Percentiles rank a stretch among this genome's conserved stretches.
These are phyloP conservation scores for Geotrichum siamense DNA, from an alignment of 1,139 yeast species.

Conservation along the genomic window DNA sequence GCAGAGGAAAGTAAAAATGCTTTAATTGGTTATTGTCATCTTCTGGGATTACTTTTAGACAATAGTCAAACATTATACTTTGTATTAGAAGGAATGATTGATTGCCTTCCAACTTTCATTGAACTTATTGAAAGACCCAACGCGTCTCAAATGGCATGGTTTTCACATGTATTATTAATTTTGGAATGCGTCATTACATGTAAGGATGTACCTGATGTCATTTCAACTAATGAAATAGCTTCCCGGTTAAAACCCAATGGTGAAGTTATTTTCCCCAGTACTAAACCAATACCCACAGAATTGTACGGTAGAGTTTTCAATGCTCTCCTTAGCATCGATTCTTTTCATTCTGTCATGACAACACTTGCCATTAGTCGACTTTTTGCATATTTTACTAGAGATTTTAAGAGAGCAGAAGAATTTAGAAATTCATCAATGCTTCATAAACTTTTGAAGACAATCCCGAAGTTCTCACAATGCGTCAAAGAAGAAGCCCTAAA, in stretches of 20 bases:
- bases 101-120: constrained; percentile 32
- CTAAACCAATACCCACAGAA: constrained; percentile 30
- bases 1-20: constrained; percentile 29
- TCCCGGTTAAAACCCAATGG: constrained; percentile 3
- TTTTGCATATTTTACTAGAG: constrained; percentile 47
- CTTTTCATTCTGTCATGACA: constrained; percentile 40
- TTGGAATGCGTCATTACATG: constrained; percentile 28
- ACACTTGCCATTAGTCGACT: constrained; percentile 49
- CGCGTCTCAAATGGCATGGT: constrained; percentile 27
- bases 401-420: constrained; percentile 36
- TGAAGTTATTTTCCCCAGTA: constrained; percentile 12
- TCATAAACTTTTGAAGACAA: constrained; percentile 29
- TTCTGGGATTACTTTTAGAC: constrained; percentile 44
- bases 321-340: constrained; percentile 37
- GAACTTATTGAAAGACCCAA: constrained; percentile 21
- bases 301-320: constrained; percentile 40
- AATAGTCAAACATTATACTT: constrained; percentile 37
- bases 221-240: constrained; percentile 1
- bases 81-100: constrained; percentile 38
- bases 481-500: constrained; percentile 6
- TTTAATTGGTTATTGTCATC: constrained; percentile 42
- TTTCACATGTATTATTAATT: constrained; percentile 31
- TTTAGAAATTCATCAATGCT: constrained; percentile 44
- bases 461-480: constrained; percentile 25
- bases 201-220: constrained; percentile 21